phyloP scores from a whole-genome alignment of 495 filamentous ascomycete species.

The Penicillium ucsense region DNA sequence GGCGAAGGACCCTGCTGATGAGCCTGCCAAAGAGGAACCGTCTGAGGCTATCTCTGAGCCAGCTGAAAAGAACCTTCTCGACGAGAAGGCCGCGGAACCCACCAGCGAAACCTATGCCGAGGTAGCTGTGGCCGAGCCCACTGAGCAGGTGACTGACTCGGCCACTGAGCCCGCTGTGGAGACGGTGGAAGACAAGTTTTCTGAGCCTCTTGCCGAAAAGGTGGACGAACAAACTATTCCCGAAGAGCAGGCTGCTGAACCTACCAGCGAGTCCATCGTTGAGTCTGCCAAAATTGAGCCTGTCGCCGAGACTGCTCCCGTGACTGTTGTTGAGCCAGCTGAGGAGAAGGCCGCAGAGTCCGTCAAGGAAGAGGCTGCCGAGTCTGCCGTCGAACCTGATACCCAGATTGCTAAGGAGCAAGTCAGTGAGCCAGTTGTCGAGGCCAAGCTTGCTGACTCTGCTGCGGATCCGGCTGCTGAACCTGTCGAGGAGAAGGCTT shows the following conservation, averaged over 20 bases:
- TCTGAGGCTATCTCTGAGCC: constrained; percentile 3
- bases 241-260: background rate
- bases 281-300: background rate
- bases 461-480: background rate
- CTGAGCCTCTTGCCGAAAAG: background rate
- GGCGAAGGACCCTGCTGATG: background rate
- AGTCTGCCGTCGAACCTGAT: background rate
- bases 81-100: background rate
- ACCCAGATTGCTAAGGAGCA: background rate
- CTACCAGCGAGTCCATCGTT: background rate
- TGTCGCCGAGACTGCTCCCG: background rate
- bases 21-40: constrained; percentile 1
- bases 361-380: background rate
- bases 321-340: background rate
- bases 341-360: background rate
- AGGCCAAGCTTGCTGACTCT: constrained; percentile 1
- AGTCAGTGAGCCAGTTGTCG: background rate
- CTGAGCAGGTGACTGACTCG: background rate
- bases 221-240: background rate
- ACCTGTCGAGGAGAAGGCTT: background rate
- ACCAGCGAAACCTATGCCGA: background rate
- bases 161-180: background rate
- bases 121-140: background rate
- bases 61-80: no score
- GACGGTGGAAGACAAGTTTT: background rate